Percentiles rank a stretch among this genome's conserved stretches.
These are phyloP conservation scores for Coleophoma cylindrospora DNA, from an alignment of 2,329 filamentous ascomycete species.

Conservation along the genomic window DNA sequence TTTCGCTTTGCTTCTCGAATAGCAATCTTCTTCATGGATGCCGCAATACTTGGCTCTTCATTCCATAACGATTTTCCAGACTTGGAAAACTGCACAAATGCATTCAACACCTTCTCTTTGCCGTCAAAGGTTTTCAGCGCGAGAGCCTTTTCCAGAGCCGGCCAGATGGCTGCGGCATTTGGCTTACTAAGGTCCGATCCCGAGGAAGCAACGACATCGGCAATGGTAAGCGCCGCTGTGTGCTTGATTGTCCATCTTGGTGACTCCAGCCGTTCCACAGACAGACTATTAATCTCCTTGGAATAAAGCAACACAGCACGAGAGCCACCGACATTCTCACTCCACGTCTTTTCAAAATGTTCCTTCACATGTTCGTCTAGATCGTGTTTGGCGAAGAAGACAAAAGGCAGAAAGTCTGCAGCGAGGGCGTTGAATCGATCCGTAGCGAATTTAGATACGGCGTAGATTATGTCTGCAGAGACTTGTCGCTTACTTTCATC, in stretches of 20 bases:
- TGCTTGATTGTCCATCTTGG: constrained; percentile 90
- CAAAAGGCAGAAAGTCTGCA: constrained; percentile 72
- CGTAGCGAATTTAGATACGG: constrained; percentile 79
- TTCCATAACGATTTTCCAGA: constrained; percentile 56
- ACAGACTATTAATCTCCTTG: constrained; percentile 70
- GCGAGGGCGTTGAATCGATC: constrained; percentile 82
- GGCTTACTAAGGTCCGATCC: constrained; percentile 55
- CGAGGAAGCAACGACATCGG: constrained; percentile 65
- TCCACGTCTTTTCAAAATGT: constrained; percentile 82
- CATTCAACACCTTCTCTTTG: constrained; percentile 79
- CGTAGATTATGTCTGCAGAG: constrained; percentile 76
- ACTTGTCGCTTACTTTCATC: constrained; percentile 71
- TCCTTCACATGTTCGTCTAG: constrained; percentile 73
- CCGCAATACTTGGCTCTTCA: constrained; percentile 44
- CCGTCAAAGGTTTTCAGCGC: constrained; percentile 88
- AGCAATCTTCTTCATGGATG: constrained; percentile 73
- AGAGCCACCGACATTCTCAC: constrained; percentile 80
- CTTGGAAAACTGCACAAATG: constrained; percentile 73
- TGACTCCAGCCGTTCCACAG: constrained; percentile 65
- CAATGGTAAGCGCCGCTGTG: constrained; percentile 75
- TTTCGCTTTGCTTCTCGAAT: constrained; percentile 87
- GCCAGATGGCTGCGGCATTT: constrained; percentile 69
- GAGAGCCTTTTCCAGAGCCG: constrained; percentile 73
- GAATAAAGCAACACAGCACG: constrained; percentile 81
- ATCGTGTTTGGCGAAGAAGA: constrained; percentile 85